Evolutionary conservation across 371 early-diverging fungal genomes (phyloP).

Genomic region (Mucor irregularis): DNA sequence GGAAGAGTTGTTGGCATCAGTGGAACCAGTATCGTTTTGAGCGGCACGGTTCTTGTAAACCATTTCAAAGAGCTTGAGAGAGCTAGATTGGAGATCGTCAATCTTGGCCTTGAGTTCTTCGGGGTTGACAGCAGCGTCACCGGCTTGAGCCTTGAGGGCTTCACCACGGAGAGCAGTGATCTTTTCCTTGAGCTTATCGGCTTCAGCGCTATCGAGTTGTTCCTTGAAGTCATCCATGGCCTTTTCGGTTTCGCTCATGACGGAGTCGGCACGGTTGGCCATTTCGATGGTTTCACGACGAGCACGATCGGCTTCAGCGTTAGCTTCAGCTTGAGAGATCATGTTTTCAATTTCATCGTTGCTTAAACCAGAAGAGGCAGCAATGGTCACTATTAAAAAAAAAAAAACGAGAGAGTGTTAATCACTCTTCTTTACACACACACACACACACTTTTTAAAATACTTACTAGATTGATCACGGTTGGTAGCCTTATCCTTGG

Average conservation of each 20-base stretch:
- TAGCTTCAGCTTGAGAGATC: conserved; percentile 83
- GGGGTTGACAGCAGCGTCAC: conserved; percentile 55
- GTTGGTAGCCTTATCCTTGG: conserved; percentile 91
- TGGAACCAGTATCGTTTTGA: conserved; percentile 3
- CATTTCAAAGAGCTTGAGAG: conserved; percentile 90
- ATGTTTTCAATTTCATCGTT: conserved; percentile 89
- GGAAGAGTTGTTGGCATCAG: neutral
- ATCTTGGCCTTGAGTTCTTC: conserved; percentile 69
- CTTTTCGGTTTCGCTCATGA: conserved; percentile 87
- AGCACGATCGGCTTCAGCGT: conserved; percentile 82
- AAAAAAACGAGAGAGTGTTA: neutral
- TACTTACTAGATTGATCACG: conserved; percentile 75
- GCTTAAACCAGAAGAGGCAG: conserved; percentile 90
- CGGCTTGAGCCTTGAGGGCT: conserved; percentile 62
- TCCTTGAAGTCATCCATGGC: conserved; percentile 89
- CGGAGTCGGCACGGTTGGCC: conserved; percentile 83
- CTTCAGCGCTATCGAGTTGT: conserved; percentile 79
- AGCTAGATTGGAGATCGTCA: conserved; percentile 75
- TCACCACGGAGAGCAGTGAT: conserved; percentile 69
- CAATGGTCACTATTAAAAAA: conserved; percentile 70
- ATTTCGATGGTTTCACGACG: conserved; percentile 88
- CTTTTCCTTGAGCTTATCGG: conserved; percentile 69
- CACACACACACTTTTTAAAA: neutral
- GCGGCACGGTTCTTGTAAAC: conserved; percentile 76
- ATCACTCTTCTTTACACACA: too few relatives aligned